phyloP scores from a whole-genome alignment of 305 asterid species.

The Plantago rigida region DNA sequence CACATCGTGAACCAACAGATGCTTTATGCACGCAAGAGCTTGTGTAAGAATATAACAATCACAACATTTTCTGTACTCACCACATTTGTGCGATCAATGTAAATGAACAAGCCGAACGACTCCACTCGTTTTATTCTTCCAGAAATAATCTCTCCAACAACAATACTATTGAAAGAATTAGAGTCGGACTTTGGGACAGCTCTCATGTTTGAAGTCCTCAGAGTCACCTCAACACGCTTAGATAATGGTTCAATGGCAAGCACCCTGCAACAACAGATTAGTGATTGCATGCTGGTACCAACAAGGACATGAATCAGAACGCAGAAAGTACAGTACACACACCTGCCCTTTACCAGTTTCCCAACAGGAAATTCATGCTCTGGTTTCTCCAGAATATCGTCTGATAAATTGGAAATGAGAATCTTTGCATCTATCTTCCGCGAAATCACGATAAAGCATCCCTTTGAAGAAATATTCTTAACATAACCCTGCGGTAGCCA shows the following conservation, averaged over 20 bases:
- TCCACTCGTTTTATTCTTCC: slow-evolving; percentile 82
- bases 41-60: neutral
- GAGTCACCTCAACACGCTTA: slow-evolving; percentile 79
- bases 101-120: slow-evolving; percentile 71
- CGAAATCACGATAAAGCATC: slow-evolving; percentile 80
- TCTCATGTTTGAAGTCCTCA: slow-evolving; percentile 49
- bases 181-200: slow-evolving; percentile 36
- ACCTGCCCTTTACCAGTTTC: slow-evolving; percentile 76
- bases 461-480: slow-evolving; percentile 60
- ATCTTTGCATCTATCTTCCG: slow-evolving; percentile 77
- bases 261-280: slow-evolving; percentile 55
- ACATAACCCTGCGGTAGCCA: slow-evolving; percentile 67
- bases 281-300: slow-evolving; percentile 25
- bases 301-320: slow-evolving; percentile 14
- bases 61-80: slow-evolving; percentile 33
- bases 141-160: slow-evolving; percentile 57
- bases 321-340: slow-evolving; percentile 24
- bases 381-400: slow-evolving; percentile 54
- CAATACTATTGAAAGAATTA: slow-evolving; percentile 38
- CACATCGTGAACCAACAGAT: no score
- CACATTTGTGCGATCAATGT: slow-evolving; percentile 59
- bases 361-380: slow-evolving; percentile 74
- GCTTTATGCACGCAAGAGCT: no score
- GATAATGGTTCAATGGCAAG: slow-evolving; percentile 73
- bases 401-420: slow-evolving; percentile 74